phyloP scores from a whole-genome alignment of 345 rosid species.

The Eutrema japonicum region DNA sequence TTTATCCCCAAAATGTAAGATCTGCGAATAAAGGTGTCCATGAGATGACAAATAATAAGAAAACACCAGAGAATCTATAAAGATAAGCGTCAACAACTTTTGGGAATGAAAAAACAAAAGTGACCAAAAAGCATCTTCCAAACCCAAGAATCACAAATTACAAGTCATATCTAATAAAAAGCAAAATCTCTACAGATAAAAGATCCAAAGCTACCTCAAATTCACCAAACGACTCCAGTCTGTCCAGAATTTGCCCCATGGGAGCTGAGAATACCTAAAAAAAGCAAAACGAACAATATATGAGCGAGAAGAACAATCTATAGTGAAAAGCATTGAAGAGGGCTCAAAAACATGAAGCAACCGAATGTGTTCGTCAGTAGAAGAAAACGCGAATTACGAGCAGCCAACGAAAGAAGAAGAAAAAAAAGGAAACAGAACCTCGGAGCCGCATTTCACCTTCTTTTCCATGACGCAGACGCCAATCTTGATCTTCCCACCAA shows the following conservation, averaged over 20 bases:
- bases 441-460: slow-evolving; percentile 72
- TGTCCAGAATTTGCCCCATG: slow-evolving; percentile 81
- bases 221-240: slow-evolving; percentile 91
- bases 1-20: slow-evolving; percentile 82
- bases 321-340: not conserved
- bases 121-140: slow-evolving; percentile 12
- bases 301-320: slow-evolving; percentile 10
- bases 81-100: slow-evolving; percentile 33
- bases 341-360: no score
- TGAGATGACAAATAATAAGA: slow-evolving; percentile 26
- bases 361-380: slow-evolving; percentile 30
- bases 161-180: not conserved
- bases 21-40: slow-evolving; percentile 46
- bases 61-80: slow-evolving; percentile 30
- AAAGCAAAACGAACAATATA: slow-evolving; percentile 4
- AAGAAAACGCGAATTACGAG: slow-evolving; percentile 23
- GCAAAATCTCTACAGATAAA: not conserved
- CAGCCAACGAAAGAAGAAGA: not conserved
- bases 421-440: slow-evolving; percentile 46
- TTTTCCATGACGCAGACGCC: slow-evolving; percentile 83
- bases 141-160: slow-evolving; percentile 4
- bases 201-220: slow-evolving; percentile 61
- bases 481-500: slow-evolving; percentile 53
- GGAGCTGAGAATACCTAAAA: slow-evolving; percentile 83
- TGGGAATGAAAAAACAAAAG: slow-evolving; percentile 3